A percentile compares a stretch with the other conserved stretches of the same genome.
Evolutionary conservation across 2,329 filamentous ascomycete species (phyloP).

Genomic region (Malbranchea zuffiana): DNA sequence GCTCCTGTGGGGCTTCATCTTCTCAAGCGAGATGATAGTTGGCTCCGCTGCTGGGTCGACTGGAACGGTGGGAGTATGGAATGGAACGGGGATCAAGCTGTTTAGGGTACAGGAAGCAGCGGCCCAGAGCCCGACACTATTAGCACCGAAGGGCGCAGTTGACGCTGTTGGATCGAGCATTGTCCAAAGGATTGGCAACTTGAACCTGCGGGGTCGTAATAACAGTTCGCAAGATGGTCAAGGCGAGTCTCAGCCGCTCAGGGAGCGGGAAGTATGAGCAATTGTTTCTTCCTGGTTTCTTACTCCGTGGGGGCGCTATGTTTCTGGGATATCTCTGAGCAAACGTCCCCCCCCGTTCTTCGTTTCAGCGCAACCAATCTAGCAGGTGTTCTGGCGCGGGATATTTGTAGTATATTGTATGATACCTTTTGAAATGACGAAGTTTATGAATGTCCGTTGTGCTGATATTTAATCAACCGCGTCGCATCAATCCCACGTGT

Average conservation of each 20-base stretch:
- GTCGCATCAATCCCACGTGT: no score
- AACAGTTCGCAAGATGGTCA: conserved; percentile 26
- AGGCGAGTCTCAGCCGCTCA: conserved; percentile 22
- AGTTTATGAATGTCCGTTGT: no score
- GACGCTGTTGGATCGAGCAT: conserved; percentile 88
- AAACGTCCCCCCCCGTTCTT: no score
- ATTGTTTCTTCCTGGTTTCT: not conserved
- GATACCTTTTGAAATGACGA: no score
- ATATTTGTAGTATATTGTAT: no score
- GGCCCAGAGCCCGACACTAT: conserved; percentile 65
- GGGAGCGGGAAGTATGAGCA: conserved; percentile 27
- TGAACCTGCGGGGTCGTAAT: conserved; percentile 53
- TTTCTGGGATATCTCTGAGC: no score
- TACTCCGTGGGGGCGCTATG: no score
- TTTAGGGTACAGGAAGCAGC: conserved; percentile 84
- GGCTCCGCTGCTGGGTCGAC: conserved; percentile 39
- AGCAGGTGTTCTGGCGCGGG: no score
- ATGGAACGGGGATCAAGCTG: conserved; percentile 73
- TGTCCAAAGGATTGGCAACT: conserved; percentile 71
- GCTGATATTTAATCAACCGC: no score
- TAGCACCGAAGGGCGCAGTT: conserved; percentile 78
- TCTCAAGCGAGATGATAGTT: conserved; percentile 73
- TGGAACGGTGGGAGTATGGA: conserved; percentile 88
- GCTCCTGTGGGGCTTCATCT: conserved; percentile 85
- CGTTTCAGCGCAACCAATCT: no score